Conservation (phyloP, 129 eudicot species). For the Artemisia annua region DNA sequence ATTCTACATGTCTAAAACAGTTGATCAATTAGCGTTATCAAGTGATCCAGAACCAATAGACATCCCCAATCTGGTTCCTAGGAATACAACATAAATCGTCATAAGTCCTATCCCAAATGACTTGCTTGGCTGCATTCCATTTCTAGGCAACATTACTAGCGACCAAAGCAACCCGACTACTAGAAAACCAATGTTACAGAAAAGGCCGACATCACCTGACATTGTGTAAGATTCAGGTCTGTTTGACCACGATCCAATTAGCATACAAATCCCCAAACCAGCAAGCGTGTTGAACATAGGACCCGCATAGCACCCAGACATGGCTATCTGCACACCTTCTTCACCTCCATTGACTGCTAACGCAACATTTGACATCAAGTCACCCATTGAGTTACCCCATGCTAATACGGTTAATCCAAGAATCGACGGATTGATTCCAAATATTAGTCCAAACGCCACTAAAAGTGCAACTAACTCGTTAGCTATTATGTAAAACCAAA, state of each 20-base stretch:
- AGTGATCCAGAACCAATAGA: slow-evolving; percentile 46
- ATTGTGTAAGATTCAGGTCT: slow-evolving; percentile 53
- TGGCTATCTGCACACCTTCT: slow-evolving; percentile 86
- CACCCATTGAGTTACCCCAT: slow-evolving; percentile 96
- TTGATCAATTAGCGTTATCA: slow-evolving; percentile 31
- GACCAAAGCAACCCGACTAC: slow-evolving; percentile 69
- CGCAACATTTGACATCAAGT: slow-evolving; percentile 75
- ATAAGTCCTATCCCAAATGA: slow-evolving; percentile 66
- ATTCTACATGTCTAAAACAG: not conserved
- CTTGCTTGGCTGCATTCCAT: slow-evolving; percentile 65
- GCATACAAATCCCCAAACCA: slow-evolving; percentile 77
- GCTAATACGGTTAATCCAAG: slow-evolving; percentile 84
- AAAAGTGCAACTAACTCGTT: slow-evolving; percentile 73
- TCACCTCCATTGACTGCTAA: slow-evolving; percentile 68
- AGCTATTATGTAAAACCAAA: slow-evolving; percentile 89
- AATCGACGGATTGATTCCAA: slow-evolving; percentile 65
- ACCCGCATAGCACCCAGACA: slow-evolving; percentile 87
- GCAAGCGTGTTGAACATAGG: slow-evolving; percentile 87
- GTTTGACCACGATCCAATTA: slow-evolving; percentile 67
- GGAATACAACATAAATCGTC: slow-evolving; percentile 56
- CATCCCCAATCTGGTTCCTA: slow-evolving; percentile 41
- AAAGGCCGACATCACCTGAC: slow-evolving; percentile 58
- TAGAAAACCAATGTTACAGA: slow-evolving; percentile 67
- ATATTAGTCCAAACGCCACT: slow-evolving; percentile 64
- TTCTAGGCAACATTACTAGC: slow-evolving; percentile 57